phyloP scores from a whole-genome alignment of 352 stramenopile species.

The Phytophthora europaea region DNA sequence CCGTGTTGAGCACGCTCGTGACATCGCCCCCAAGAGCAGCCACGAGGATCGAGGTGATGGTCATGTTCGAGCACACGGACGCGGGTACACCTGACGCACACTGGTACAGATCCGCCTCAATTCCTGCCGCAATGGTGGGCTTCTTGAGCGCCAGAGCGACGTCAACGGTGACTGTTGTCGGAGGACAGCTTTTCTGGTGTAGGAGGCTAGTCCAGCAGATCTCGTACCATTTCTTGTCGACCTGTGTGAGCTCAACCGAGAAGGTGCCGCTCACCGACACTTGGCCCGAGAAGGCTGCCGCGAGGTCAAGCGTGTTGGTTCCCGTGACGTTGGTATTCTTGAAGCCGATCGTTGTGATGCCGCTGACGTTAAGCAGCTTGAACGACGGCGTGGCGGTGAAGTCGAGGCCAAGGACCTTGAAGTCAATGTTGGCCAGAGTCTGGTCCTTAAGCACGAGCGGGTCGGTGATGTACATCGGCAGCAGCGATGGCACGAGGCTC shows the following conservation, averaged over 20 bases:
- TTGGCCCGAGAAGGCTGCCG: constrained; percentile 48
- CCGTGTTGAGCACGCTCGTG: constrained; percentile 41
- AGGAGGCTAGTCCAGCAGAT: constrained; percentile 65
- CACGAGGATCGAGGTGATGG: constrained; percentile 53
- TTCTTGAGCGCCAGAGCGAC: constrained; percentile 49
- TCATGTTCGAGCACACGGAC: constrained; percentile 58
- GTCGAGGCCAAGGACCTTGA: constrained; percentile 37
- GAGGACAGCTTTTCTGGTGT: constrained; percentile 47
- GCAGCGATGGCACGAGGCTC: constrained; percentile 29
- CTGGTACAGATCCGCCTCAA: constrained; percentile 45
- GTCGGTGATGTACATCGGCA: constrained; percentile 44
- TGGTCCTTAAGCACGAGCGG: constrained; percentile 41
- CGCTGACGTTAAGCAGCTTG: constrained; percentile 34
- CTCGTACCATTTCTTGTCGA: constrained; percentile 70
- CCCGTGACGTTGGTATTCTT: constrained; percentile 54
- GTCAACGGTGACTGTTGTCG: constrained; percentile 44
- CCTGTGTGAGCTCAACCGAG: constrained; percentile 56
- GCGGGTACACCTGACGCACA: constrained; percentile 38
- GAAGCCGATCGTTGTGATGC: constrained; percentile 43
- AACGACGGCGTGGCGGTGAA: constrained; percentile 49
- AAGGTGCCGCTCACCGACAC: constrained; percentile 49
- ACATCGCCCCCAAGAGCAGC: constrained; percentile 46
- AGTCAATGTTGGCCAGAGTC: constrained; percentile 38
- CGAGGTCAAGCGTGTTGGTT: constrained; percentile 46
- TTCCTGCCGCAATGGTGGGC: constrained; percentile 34